Conservation (phyloP, 208 protist species). For the Leishmania braziliensis region DNA sequence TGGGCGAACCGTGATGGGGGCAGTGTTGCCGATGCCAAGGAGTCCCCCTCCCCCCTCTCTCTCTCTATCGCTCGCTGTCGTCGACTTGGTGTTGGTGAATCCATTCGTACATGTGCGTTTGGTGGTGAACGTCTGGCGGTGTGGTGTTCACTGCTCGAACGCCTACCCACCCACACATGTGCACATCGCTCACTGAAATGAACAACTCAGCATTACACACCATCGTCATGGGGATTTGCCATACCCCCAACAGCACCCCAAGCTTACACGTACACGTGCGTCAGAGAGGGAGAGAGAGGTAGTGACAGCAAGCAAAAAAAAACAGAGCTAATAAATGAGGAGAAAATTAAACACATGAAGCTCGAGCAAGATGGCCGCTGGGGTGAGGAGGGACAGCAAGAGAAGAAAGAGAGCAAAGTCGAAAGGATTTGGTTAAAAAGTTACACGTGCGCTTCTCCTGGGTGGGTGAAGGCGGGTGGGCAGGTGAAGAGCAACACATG, state of each 20-base stretch:
- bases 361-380: not conserved
- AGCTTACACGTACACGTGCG: not conserved
- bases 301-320: not conserved
- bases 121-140: not conserved
- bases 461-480: not conserved
- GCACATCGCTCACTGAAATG: too few relatives aligned
- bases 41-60: not conserved
- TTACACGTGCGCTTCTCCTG: not conserved
- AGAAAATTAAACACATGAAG: not conserved
- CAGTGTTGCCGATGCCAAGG: not conserved
- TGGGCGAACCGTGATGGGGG: not conserved
- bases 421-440: not conserved
- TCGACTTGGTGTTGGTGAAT: not conserved
- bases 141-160: too few relatives aligned
- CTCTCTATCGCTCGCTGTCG: not conserved
- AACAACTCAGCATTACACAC: too few relatives aligned
- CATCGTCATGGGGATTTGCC: too few relatives aligned
- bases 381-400: not conserved
- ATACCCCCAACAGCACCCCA: too few relatives aligned
- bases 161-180: too few relatives aligned
- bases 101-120: not conserved
- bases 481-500: not conserved
- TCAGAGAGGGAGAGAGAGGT: not conserved
- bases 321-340: not conserved
- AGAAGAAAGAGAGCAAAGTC: not conserved